A percentile compares a stretch with the other conserved stretches of the same genome.
Evolutionary conservation across 768 basidiomycete species (phyloP).

Genomic region (Chlorophyllum brunneum): DNA sequence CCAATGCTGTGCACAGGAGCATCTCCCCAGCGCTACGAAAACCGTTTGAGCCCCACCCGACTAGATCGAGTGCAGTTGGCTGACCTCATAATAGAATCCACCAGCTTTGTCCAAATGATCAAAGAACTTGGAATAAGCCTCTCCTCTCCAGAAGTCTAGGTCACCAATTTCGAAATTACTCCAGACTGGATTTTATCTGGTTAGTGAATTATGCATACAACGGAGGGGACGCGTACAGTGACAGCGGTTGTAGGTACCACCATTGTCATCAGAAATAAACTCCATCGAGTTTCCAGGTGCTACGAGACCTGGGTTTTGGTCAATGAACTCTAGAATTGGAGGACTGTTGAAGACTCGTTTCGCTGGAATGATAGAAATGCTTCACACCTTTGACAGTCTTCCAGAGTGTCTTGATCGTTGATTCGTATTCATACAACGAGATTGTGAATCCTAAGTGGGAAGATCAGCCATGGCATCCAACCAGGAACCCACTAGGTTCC

Average conservation of each 20-base stretch:
- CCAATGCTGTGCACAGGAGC: slow-evolving; percentile 89
- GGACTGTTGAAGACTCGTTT: background rate
- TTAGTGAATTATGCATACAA: slow-evolving; percentile 2
- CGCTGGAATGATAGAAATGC: slow-evolving; percentile 9
- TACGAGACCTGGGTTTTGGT: slow-evolving; percentile 55
- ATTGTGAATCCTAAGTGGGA: slow-evolving; percentile 65
- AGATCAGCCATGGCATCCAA: slow-evolving; percentile 15
- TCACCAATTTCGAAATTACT: slow-evolving; percentile 91
- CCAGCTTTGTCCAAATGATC: slow-evolving; percentile 75
- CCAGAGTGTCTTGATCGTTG: slow-evolving; percentile 89
- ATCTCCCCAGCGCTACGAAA: slow-evolving; percentile 84
- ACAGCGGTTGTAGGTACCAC: slow-evolving; percentile 70
- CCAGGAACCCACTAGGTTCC: slow-evolving; percentile 10
- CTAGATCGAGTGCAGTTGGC: background rate
- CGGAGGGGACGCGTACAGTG: slow-evolving; percentile 45
- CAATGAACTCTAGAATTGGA: slow-evolving; percentile 62
- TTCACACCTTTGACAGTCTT: slow-evolving; percentile 59
- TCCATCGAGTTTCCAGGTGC: slow-evolving; percentile 70
- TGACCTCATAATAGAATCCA: slow-evolving; percentile 87
- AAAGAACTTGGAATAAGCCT: slow-evolving; percentile 82
- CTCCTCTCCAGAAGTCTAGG: slow-evolving; percentile 79
- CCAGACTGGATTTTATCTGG: slow-evolving; percentile 56
- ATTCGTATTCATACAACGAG: slow-evolving; percentile 76
- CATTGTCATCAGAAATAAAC: slow-evolving; percentile 79
- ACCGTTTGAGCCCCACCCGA: background rate